phyloP scores from a whole-genome alignment of 306 rosid species.

The Amphicarpaea edgeworthii region DNA sequence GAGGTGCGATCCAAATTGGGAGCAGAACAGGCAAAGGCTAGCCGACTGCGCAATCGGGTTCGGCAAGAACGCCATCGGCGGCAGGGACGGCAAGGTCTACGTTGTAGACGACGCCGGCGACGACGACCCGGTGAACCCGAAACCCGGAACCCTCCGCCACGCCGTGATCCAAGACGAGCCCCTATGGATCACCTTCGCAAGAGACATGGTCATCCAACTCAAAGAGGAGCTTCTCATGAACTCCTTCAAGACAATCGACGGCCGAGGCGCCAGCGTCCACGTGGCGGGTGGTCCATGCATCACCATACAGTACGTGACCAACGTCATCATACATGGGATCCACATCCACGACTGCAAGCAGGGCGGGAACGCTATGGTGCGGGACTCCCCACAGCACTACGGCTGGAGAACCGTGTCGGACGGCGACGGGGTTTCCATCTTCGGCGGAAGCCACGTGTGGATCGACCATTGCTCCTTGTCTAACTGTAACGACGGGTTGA shows the following conservation, averaged over 20 bases:
- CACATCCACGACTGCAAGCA: constrained; percentile 87
- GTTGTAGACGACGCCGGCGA: constrained; percentile 72
- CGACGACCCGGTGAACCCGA: constrained; percentile 72
- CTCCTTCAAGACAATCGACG: constrained; percentile 91
- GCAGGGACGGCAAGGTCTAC: constrained; percentile 73
- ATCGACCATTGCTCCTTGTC: constrained; percentile 90
- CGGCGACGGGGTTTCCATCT: constrained; percentile 95
- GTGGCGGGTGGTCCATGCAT: constrained; percentile 97
- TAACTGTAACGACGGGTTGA: constrained; percentile 77
- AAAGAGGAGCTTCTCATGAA: constrained; percentile 94
- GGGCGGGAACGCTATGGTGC: constrained; percentile 90
- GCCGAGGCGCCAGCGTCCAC: constrained; percentile 91
- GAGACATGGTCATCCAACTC: constrained; percentile 81
- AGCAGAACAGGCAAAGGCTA: constrained; percentile 71
- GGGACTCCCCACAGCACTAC: constrained; percentile 79
- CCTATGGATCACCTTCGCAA: constrained; percentile 79
- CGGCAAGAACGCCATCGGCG: constrained; percentile 88
- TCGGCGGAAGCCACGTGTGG: constrained; percentile 90
- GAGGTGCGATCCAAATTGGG: constrained; percentile 92
- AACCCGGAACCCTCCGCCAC: constrained; percentile 84
- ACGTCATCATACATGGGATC: constrained; percentile 83
- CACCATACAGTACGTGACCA: constrained; percentile 83
- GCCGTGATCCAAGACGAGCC: constrained; percentile 95
- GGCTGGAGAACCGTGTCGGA: constrained; percentile 95
- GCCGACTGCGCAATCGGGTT: constrained; percentile 97